A percentile compares a stretch with the other conserved stretches of the same genome.
Evolutionary conservation across 768 basidiomycete genomes (phyloP).

Genomic region (Collybiopsis luxurians): DNA sequence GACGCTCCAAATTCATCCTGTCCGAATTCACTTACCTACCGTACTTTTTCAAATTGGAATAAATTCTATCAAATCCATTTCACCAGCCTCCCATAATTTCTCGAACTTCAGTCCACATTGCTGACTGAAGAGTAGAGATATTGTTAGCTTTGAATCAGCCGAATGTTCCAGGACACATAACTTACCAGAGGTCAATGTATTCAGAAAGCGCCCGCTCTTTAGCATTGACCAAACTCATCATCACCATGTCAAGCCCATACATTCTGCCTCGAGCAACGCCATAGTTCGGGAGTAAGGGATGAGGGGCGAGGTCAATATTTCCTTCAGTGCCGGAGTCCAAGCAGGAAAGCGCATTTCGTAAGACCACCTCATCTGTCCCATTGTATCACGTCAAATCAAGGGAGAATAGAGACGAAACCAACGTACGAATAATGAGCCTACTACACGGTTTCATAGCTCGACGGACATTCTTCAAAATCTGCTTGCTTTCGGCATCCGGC

Average conservation of each 20-base stretch:
- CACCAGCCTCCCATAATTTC: slow-evolving; percentile 34
- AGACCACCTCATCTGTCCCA: slow-evolving; percentile 39
- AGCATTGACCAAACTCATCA: slow-evolving; percentile 40
- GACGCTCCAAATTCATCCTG: no score
- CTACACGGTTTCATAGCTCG: slow-evolving; percentile 32
- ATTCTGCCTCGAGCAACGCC: slow-evolving; percentile 36
- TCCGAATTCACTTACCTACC: no score
- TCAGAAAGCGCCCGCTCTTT: slow-evolving; percentile 42
- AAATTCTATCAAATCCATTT: slow-evolving; percentile 31
- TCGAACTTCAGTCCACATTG: slow-evolving; percentile 31
- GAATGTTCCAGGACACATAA: no score
- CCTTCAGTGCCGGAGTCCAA: slow-evolving; percentile 1
- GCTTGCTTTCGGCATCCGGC: slow-evolving; percentile 31
- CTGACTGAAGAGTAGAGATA: background rate
- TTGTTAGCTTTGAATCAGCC: no score
- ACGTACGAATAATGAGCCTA: slow-evolving; percentile 35
- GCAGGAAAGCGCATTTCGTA: slow-evolving; percentile 25
- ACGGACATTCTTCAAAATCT: slow-evolving; percentile 32
- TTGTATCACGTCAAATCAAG: background rate
- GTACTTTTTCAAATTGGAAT: slow-evolving; percentile 9
- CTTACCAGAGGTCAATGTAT: slow-evolving; percentile 32
- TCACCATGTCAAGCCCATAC: slow-evolving; percentile 44
- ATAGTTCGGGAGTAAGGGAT: slow-evolving; percentile 47
- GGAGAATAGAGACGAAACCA: background rate
- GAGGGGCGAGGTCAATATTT: slow-evolving; percentile 22